These are phyloP conservation scores for Cladosporium sp. DNA, from an alignment of 2,329 filamentous ascomycete species.

Conservation along the genomic window DNA sequence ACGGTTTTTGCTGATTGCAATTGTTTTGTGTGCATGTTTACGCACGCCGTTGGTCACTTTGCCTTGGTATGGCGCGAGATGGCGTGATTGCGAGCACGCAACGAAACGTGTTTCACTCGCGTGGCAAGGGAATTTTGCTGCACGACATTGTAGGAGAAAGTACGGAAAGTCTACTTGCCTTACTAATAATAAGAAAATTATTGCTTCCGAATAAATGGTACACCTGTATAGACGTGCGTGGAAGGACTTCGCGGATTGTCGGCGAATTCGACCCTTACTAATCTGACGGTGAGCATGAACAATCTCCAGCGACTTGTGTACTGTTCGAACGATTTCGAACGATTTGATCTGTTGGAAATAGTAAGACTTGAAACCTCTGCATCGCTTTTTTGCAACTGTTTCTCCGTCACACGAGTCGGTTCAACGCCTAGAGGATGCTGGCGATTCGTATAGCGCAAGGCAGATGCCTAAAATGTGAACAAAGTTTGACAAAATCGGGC, in stretches of 20 bases:
- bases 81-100: slow-evolving; percentile 10
- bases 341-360: not conserved
- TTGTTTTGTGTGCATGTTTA: not conserved
- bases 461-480: not conserved
- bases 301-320: not conserved
- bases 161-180: not conserved
- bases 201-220: not conserved
- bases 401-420: not conserved
- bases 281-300: not conserved
- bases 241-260: not conserved
- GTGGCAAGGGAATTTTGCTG: not conserved
- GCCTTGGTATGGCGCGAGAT: slow-evolving; percentile 4
- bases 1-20: not conserved
- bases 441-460: not conserved
- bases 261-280: not conserved
- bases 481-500: not conserved
- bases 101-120: slow-evolving; percentile 9
- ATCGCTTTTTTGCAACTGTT: not conserved
- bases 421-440: not conserved
- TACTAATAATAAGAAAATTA: not conserved
- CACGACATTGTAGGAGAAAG: not conserved
- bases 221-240: not conserved
- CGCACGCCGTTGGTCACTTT: slow-evolving; percentile 1
- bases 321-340: not conserved
- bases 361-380: not conserved